Percentiles rank a stretch among this genome's conserved stretches.
Conservation (phyloP, 331 rosid species). For the Phaseolus coccineus region DNA sequence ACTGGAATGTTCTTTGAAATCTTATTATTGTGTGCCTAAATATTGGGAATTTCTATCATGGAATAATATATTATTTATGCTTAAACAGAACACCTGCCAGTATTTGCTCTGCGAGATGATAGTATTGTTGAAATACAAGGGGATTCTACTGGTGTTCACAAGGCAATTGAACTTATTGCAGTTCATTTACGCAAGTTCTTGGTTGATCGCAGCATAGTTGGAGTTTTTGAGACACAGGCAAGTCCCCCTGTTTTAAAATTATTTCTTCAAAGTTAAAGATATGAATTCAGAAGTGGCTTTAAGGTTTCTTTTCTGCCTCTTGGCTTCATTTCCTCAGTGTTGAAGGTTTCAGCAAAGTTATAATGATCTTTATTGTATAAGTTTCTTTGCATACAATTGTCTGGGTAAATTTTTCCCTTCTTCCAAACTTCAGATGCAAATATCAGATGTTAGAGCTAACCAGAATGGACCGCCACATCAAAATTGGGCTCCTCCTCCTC, state of each 20-base stretch:
- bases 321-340: not conserved
- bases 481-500: slow-evolving; percentile 55
- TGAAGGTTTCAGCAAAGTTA: not conserved
- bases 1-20: not conserved
- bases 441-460: slow-evolving; percentile 42
- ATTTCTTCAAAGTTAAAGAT: not conserved
- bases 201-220: slow-evolving; percentile 59
- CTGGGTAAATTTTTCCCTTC: not conserved
- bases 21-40: slow-evolving; percentile 22
- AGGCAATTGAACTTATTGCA: slow-evolving; percentile 57
- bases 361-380: not conserved
- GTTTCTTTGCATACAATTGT: not conserved
- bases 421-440: slow-evolving; percentile 50
- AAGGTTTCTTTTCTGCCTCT: not conserved
- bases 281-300: not conserved
- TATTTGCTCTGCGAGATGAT: slow-evolving; percentile 57
- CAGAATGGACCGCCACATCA: slow-evolving; percentile 53
- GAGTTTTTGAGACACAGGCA: slow-evolving; percentile 54
- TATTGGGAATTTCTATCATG: too few species aligned
- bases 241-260: not conserved
- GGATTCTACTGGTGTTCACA: slow-evolving; percentile 54
- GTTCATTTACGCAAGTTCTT: slow-evolving; percentile 54
- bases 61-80: slow-evolving; percentile 12
- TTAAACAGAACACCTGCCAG: slow-evolving; percentile 49
- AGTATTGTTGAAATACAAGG: slow-evolving; percentile 61